Evolutionary conservation across 805 yeast species (phyloP).

Genomic region (Hanseniaspora mollemarum): DNA sequence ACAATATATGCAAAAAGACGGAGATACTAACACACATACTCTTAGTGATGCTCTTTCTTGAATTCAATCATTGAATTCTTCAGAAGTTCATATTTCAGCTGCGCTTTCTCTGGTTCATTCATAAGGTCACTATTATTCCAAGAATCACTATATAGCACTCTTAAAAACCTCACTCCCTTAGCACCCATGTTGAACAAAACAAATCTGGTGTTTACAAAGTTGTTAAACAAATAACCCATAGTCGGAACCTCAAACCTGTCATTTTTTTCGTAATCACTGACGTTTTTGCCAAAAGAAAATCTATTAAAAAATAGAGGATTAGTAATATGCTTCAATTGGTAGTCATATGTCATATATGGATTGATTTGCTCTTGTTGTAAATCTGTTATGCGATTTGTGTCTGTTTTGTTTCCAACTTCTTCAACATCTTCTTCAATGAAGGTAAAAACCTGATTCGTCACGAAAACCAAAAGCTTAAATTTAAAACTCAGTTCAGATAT

Average conservation of each 20-base stretch:
- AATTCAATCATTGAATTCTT: conserved; percentile 3
- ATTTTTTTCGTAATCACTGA: background rate
- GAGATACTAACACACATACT: too few species aligned
- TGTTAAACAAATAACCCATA: conserved; percentile 9
- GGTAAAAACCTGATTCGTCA: conserved; percentile 11
- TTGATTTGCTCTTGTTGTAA: background rate
- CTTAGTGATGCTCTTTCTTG: background rate
- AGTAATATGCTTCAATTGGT: conserved; percentile 4
- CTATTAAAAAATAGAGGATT: conserved; percentile 9
- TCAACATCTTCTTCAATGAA: conserved; percentile 9
- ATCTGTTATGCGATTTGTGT: background rate
- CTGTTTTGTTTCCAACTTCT: background rate
- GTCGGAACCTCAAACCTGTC: conserved; percentile 12
- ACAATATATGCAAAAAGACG: background rate
- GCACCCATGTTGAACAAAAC: conserved; percentile 10
- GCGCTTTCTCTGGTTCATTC: background rate
- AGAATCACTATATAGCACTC: conserved; percentile 10
- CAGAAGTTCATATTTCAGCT: background rate
- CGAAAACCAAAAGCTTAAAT: conserved; percentile 8
- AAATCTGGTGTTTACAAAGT: conserved; percentile 7
- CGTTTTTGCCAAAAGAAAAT: background rate
- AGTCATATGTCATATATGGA: conserved; percentile 6
- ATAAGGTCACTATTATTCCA: background rate
- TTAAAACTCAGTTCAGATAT: conserved; percentile 9
- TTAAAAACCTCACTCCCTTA: conserved; percentile 4